These are phyloP conservation scores for Achlya hypogyna DNA, from an alignment of 352 stramenopile species.

Conservation along the genomic window DNA sequence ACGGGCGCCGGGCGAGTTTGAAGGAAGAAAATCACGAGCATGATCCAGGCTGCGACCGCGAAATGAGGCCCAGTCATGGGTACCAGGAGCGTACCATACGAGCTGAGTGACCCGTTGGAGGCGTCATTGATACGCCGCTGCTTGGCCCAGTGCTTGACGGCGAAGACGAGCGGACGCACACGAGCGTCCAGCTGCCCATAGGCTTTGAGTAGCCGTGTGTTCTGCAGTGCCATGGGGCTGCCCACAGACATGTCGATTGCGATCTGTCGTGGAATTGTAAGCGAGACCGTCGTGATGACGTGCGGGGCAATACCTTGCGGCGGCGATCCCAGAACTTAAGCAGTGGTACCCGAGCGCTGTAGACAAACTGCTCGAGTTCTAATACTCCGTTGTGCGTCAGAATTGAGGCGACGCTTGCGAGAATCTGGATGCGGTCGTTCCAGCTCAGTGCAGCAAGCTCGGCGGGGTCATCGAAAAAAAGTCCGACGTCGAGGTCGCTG, in stretches of 20 bases:
- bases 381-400: conserved; percentile 35
- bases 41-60: conserved; percentile 77
- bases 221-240: conserved; percentile 57
- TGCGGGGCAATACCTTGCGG: conserved; percentile 28
- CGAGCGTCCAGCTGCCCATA: conserved; percentile 64
- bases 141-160: conserved; percentile 98
- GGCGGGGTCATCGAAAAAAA: conserved; percentile 58
- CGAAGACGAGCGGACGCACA: conserved; percentile 88
- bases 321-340: conserved; percentile 68
- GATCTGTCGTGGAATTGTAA: conserved; percentile 24
- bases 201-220: conserved; percentile 68
- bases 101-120: conserved; percentile 92
- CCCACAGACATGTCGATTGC: conserved; percentile 68
- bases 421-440: conserved; percentile 47
- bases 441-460: conserved; percentile 26
- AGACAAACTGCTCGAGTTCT: conserved; percentile 59
- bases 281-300: neutral
- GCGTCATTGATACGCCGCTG: conserved; percentile 95
- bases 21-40: conserved; percentile 97
- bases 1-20: conserved; percentile 58
- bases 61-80: neutral
- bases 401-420: conserved; percentile 32
- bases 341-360: conserved; percentile 60
- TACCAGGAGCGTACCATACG: conserved; percentile 70
- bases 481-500: conserved; percentile 70